Conservation (phyloP, 345 rosid species). For the Hibiscus syriacus region DNA sequence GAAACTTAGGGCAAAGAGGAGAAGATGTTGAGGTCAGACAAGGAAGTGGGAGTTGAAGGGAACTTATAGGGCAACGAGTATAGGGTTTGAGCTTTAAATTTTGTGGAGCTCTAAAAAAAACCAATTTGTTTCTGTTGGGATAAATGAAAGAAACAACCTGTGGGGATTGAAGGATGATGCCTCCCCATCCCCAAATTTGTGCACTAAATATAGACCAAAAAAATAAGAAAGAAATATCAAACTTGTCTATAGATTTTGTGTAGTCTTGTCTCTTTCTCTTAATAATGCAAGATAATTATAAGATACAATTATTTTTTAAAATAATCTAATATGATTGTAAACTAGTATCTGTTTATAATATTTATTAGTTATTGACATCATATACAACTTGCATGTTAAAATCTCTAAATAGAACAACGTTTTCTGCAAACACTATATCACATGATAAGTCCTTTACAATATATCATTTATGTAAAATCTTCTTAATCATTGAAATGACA, state of each 20-base stretch:
- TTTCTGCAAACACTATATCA: no score
- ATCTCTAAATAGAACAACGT: no score
- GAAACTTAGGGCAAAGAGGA: neutral
- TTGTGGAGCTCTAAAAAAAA: neutral
- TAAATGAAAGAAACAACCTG: conserved; percentile 29
- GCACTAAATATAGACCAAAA: conserved; percentile 34
- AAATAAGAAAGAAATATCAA: neutral
- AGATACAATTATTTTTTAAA: no score
- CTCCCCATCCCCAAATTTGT: conserved; percentile 10
- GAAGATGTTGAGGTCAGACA: conserved; percentile 6
- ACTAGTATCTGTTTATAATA: no score
- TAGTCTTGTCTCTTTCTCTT: neutral
- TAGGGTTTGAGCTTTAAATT: neutral
- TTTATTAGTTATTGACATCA: no score
- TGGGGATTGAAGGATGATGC: conserved; percentile 29
- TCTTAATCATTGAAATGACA: no score
- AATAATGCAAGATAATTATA: no score
- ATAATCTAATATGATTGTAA: no score
- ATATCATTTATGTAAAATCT: no score
- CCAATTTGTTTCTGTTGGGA: conserved; percentile 38
- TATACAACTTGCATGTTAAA: no score
- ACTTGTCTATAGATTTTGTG: neutral
- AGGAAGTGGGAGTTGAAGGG: conserved; percentile 12
- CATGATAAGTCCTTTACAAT: no score
- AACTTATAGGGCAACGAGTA: neutral